Evolutionary conservation across 78 protist species (phyloP).

Genomic region (Tieghemostelium lacteum): DNA sequence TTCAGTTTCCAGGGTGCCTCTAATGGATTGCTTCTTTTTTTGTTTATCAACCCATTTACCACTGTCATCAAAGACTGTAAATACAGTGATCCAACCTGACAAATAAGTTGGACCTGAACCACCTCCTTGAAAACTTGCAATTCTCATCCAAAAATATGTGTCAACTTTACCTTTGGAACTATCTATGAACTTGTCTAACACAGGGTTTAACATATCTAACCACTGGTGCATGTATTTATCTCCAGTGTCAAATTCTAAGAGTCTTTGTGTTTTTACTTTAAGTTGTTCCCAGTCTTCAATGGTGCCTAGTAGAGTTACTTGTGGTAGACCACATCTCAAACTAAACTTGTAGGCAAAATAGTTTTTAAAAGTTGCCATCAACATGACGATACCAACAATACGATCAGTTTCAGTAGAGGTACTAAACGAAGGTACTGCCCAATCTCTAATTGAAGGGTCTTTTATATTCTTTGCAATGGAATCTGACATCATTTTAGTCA

Average conservation of each 20-base stretch:
- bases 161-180: conserved; percentile 41
- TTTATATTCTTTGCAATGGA: conserved; percentile 75
- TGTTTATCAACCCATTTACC: conserved; percentile 54
- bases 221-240: conserved; percentile 42
- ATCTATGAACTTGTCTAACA: conserved; percentile 38
- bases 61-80: too few species aligned
- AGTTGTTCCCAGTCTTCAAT: conserved; percentile 40
- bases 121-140: conserved; percentile 28
- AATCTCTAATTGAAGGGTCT: conserved; percentile 60
- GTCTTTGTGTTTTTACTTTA: neutral
- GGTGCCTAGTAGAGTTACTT: conserved; percentile 49
- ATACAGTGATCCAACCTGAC: conserved; percentile 81
- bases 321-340: conserved; percentile 72
- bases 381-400: conserved; percentile 25
- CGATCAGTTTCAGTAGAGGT: conserved; percentile 68
- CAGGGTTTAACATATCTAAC: conserved; percentile 25
- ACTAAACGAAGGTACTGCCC: conserved; percentile 43
- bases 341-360: conserved; percentile 49
- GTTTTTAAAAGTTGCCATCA: conserved; percentile 51
- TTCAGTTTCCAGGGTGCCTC: neutral
- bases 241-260: conserved; percentile 46
- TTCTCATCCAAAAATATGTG: conserved; percentile 50
- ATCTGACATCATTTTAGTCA: conserved; percentile 39
- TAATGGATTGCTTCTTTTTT: neutral
- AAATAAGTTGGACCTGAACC: conserved; percentile 67